Conservation (phyloP, 1,139 yeast species). For the Kurtzmaniella quercitrusa region DNA sequence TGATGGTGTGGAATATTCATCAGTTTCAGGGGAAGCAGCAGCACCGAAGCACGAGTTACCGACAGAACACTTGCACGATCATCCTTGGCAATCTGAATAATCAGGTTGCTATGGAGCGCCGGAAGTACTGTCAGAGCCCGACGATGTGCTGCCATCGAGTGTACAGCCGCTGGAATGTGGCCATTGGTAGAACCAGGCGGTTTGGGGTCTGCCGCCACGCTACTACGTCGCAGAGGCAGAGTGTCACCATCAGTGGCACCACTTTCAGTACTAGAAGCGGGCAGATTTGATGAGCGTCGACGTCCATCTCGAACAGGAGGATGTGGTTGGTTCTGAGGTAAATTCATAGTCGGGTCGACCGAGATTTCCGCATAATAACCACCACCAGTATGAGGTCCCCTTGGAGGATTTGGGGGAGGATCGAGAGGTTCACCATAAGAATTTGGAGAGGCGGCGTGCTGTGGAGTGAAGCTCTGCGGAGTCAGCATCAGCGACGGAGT, state of each 20-base stretch:
- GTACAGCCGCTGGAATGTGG: conserved; percentile 6
- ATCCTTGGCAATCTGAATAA: conserved; percentile 40
- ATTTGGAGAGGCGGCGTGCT: conserved; percentile 4
- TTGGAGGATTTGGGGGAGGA: conserved; percentile 27
- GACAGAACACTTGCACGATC: conserved; percentile 37
- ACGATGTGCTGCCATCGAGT: neutral
- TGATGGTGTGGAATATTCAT: conserved; percentile 51
- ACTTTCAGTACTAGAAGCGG: conserved; percentile 10
- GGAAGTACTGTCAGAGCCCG: neutral
- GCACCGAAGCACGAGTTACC: conserved; percentile 36
- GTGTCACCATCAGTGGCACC: conserved; percentile 1
- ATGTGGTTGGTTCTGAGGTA: conserved; percentile 43
- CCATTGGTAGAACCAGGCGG: neutral
- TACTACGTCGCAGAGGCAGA: neutral
- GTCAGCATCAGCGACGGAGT: conserved; percentile 33
- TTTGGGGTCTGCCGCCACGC: conserved; percentile 1
- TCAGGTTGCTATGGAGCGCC: conserved; percentile 34
- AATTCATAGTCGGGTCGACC: conserved; percentile 47
- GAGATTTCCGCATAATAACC: conserved; percentile 46
- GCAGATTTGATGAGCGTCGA: conserved; percentile 34
- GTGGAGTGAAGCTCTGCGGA: conserved; percentile 15
- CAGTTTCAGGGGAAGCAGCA: conserved; percentile 44
- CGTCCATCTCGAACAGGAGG: conserved; percentile 27
- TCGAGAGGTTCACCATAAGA: conserved; percentile 12
- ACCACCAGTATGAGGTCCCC: conserved; percentile 31